A percentile compares a stretch with the other conserved stretches of the same genome.
These are phyloP conservation scores for Drosera capensis DNA, from an alignment of 148 eudicot species.

Conservation along the genomic window DNA sequence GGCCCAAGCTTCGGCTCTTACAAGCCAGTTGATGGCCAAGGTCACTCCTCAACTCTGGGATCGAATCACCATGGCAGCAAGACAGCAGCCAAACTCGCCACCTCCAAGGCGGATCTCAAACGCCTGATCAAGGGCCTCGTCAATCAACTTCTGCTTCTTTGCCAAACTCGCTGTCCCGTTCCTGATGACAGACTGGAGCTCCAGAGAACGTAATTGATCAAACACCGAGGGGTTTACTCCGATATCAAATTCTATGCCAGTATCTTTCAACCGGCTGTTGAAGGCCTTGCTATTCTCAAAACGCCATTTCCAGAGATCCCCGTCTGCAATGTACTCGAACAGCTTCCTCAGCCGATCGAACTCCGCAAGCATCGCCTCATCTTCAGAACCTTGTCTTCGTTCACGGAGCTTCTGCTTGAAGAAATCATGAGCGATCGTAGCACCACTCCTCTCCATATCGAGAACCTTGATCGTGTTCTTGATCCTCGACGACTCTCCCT, in stretches of 20 bases:
- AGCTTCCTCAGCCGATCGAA: slow-evolving; percentile 31
- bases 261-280: slow-evolving; percentile 62
- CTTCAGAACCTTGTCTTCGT: not conserved
- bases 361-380: slow-evolving; percentile 15
- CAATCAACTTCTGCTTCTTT: slow-evolving; percentile 44
- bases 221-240: slow-evolving; percentile 40
- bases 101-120: slow-evolving; percentile 46
- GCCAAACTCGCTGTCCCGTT: slow-evolving; percentile 42
- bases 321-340: slow-evolving; percentile 67
- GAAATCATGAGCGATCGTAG: slow-evolving; percentile 73
- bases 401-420: slow-evolving; percentile 51
- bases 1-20: slow-evolving; percentile 37
- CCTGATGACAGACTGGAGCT: slow-evolving; percentile 38
- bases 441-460: slow-evolving; percentile 82
- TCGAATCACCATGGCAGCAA: slow-evolving; percentile 61
- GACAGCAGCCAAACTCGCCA: slow-evolving; percentile 39
- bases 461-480: slow-evolving; percentile 37
- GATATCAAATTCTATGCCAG: slow-evolving; percentile 37
- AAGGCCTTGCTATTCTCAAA: slow-evolving; percentile 69
- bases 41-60: slow-evolving; percentile 66
- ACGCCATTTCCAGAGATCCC: slow-evolving; percentile 77
- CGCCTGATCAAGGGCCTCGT: slow-evolving; percentile 45
- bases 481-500: slow-evolving; percentile 9
- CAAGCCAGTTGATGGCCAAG: slow-evolving; percentile 73
- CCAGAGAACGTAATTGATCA: slow-evolving; percentile 51